phyloP scores from a whole-genome alignment of 805 yeast species.

The Kazachstania africana region DNA sequence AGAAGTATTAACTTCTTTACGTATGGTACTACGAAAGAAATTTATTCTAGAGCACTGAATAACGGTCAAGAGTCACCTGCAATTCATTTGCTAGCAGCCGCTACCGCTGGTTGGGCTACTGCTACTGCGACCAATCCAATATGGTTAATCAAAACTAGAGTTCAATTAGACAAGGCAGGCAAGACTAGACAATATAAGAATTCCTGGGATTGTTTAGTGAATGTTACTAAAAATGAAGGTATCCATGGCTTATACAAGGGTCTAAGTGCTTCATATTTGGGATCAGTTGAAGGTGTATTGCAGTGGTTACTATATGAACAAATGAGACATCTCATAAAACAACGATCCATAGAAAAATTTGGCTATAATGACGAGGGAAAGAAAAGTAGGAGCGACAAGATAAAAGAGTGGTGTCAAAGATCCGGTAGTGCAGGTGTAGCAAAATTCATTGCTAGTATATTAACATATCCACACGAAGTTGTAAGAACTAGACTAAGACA shows the following conservation, averaged over 20 bases:
- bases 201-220: constrained; percentile 71
- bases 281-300: constrained; percentile 82
- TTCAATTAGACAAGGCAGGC: constrained; percentile 76
- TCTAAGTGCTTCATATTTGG: constrained; percentile 86
- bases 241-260: constrained; percentile 74
- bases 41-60: constrained; percentile 54
- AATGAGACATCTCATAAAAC: constrained; percentile 62
- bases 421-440: constrained; percentile 98
- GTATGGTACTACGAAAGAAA: constrained; percentile 83
- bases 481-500: constrained; percentile 92
- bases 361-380: constrained; percentile 25
- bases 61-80: constrained; percentile 70
- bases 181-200: constrained; percentile 57
- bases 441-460: constrained; percentile 79
- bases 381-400: constrained; percentile 41
- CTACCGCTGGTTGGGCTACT: constrained; percentile 86
- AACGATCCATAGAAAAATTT: constrained; percentile 33
- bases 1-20: constrained; percentile 93
- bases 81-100: constrained; percentile 79
- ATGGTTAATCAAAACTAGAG: constrained; percentile 90
- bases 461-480: constrained; percentile 96
- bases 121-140: constrained; percentile 96
- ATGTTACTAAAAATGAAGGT: constrained; percentile 70
- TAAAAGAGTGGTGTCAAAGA: constrained; percentile 86
- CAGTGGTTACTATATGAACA: constrained; percentile 97